Conservation (phyloP, 305 asterid species). For the Fraxinus albicans region DNA sequence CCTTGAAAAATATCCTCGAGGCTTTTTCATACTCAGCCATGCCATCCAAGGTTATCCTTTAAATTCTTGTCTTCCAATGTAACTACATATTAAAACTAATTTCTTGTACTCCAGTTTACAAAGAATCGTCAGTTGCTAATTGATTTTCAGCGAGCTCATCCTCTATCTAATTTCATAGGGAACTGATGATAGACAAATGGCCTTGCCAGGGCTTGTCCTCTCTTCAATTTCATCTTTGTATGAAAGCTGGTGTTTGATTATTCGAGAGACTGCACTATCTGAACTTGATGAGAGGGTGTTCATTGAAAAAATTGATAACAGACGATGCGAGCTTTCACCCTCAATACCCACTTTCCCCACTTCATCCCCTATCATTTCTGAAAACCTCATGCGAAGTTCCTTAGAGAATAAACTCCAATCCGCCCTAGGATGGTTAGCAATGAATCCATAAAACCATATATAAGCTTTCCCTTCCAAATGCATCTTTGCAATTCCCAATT, state of each 20-base stretch:
- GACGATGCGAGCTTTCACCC: slow-evolving; percentile 18
- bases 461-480: too few relatives aligned
- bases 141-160: background rate
- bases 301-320: slow-evolving; percentile 11
- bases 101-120: slow-evolving; percentile 50
- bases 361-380: too few relatives aligned
- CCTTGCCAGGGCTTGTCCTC: slow-evolving; percentile 8
- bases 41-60: too few relatives aligned
- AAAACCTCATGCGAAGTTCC: too few relatives aligned
- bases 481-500: too few relatives aligned
- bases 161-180: slow-evolving; percentile 8
- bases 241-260: slow-evolving; percentile 22
- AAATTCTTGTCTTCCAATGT: slow-evolving; percentile 26
- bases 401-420: too few relatives aligned
- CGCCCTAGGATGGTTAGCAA: too few relatives aligned
- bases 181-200: slow-evolving; percentile 8
- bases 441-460: too few relatives aligned
- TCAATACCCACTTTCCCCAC: too few relatives aligned
- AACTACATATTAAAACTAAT: slow-evolving; percentile 56
- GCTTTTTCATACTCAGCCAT: too few relatives aligned
- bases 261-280: slow-evolving; percentile 6
- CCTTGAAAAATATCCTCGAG: too few relatives aligned
- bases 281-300: slow-evolving; percentile 5
- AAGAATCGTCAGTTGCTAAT: slow-evolving; percentile 35
- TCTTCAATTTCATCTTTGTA: slow-evolving; percentile 27